Conservation (phyloP, 2,329 filamentous ascomycete species). For the Ophiostoma sp. region DNA sequence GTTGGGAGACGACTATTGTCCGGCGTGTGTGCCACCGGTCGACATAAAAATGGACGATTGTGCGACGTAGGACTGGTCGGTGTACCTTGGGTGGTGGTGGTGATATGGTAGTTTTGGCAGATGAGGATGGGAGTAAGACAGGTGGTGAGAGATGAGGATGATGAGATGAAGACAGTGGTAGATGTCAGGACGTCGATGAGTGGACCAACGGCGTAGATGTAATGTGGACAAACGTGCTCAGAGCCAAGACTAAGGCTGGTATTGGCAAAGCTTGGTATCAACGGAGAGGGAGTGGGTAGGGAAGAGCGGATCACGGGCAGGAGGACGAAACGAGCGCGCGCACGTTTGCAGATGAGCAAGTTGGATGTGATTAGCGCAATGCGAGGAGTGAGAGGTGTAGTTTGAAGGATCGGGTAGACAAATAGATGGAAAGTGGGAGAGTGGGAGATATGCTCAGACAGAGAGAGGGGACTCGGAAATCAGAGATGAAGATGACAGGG, state of each 20-base stretch:
- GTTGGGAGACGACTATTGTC: not conserved
- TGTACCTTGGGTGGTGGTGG: not conserved
- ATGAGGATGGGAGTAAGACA: not conserved
- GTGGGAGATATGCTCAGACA: no score
- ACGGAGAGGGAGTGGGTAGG: not conserved
- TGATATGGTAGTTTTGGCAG: not conserved
- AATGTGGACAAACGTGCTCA: slow-evolving; percentile 4
- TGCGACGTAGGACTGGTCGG: not conserved
- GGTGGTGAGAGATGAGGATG: not conserved
- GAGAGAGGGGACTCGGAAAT: no score
- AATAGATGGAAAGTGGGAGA: not conserved
- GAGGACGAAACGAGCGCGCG: slow-evolving; percentile 21
- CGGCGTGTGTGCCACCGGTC: not conserved
- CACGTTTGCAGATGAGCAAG: slow-evolving; percentile 15
- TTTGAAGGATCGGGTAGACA: not conserved
- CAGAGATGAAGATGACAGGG: not conserved
- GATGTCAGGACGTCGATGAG: no score
- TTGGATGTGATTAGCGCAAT: not conserved
- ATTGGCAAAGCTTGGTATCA: slow-evolving; percentile 9
- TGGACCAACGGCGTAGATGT: not conserved
- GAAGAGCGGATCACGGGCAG: not conserved
- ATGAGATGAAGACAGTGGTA: not conserved
- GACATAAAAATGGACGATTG: not conserved
- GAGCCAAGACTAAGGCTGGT: not conserved
- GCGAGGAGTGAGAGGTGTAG: not conserved